Conservation (phyloP, 2,329 filamentous ascomycete genomes). For the Microascus cirrosus region DNA sequence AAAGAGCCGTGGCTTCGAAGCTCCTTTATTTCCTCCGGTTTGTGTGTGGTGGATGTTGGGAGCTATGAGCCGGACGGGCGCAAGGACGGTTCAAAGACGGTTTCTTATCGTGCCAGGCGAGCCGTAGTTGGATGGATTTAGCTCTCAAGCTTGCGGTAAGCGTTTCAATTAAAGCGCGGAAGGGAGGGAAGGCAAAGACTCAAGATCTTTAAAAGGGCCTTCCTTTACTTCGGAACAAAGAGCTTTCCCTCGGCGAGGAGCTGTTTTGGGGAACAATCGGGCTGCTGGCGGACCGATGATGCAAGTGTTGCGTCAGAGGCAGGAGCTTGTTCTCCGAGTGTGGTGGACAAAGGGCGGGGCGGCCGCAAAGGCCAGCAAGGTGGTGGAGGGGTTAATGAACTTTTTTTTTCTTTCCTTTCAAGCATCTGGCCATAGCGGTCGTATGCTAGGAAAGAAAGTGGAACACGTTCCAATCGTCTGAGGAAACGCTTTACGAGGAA, state of each 20-base stretch:
- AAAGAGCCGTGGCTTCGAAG: no score
- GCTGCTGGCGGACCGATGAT: background rate
- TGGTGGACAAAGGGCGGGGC: background rate
- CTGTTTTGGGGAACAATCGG: background rate
- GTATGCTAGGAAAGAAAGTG: no score
- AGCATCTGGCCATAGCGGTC: no score
- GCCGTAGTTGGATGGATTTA: background rate
- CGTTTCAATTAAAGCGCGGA: background rate
- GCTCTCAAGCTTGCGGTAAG: background rate
- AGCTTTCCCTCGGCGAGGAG: background rate
- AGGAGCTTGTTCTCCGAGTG: background rate
- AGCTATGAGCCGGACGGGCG: no score
- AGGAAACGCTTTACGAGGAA: no score
- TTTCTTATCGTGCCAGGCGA: background rate
- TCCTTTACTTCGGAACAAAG: no score
- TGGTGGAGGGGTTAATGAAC: background rate
- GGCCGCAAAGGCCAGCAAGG: background rate
- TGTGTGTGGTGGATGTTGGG: no score
- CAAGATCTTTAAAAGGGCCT: no score
- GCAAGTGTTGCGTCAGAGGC: background rate
- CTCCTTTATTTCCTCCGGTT: no score
- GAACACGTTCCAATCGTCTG: no score
- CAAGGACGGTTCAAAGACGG: no score
- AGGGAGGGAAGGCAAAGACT: background rate
- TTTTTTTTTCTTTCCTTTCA: background rate